Conservation (phyloP, 768 basidiomycete species). For the Mycena capillaripes region DNA sequence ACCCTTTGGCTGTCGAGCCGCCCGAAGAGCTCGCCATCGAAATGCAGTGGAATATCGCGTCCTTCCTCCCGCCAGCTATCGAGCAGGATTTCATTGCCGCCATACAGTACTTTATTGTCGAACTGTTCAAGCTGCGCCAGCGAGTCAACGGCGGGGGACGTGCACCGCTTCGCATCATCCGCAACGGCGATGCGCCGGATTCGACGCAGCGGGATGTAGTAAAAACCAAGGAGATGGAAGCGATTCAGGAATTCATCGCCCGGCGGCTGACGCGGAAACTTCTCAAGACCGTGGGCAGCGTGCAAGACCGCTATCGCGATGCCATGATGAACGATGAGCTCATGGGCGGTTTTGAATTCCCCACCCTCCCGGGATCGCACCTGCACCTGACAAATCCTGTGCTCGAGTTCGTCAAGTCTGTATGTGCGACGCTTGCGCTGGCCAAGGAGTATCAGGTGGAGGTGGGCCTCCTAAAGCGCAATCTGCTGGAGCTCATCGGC, state of each 20-base stretch:
- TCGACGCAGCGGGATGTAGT: constrained; percentile 74
- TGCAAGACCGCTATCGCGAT: constrained; percentile 73
- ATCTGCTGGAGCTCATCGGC: constrained; percentile 88
- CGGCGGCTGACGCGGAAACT: constrained; percentile 86
- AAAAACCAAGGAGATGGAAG: constrained; percentile 78
- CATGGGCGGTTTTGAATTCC: constrained; percentile 80
- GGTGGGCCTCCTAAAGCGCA: constrained; percentile 90
- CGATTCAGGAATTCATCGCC: constrained; percentile 81
- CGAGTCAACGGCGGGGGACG: constrained; percentile 70
- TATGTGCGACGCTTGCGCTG: constrained; percentile 85
- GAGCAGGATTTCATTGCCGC: constrained; percentile 82
- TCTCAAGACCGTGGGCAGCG: constrained; percentile 74
- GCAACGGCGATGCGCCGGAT: constrained; percentile 68
- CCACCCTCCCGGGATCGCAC: constrained; percentile 88
- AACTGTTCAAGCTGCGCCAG: constrained; percentile 83
- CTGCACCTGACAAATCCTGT: constrained; percentile 83
- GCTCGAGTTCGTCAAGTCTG: constrained; percentile 91
- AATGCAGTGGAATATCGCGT: constrained; percentile 94
- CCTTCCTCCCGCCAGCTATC: constrained; percentile 88
- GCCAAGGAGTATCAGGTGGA: constrained; percentile 89
- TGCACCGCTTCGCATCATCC: constrained; percentile 78
- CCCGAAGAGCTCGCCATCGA: constrained; percentile 80
- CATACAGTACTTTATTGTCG: constrained; percentile 87
- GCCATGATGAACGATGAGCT: constrained; percentile 68
- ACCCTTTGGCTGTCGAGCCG: constrained; percentile 77